Base-by-base conservation (phyloP, 2,329 filamentous ascomycete species). In the Davidsoniella australis region DNA sequence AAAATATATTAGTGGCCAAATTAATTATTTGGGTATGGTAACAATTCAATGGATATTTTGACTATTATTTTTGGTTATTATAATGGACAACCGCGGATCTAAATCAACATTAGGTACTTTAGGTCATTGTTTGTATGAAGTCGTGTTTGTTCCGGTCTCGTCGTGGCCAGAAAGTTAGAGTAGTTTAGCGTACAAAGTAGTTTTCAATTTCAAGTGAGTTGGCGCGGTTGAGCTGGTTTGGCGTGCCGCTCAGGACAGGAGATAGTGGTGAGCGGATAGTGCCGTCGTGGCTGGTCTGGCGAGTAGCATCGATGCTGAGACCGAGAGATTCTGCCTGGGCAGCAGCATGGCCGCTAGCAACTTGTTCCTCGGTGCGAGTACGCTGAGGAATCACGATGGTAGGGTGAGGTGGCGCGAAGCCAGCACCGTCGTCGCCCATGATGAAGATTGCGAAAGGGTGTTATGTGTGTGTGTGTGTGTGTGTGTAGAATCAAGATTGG, bases 131-230 rank as follows among this genome's bases (percentile, higher is more conserved):
- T 10, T 33, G 29, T 12, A 5, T 20, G 33, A 40, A 40, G 33
- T n/a, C 20, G 18, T 49, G 36, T 16, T 20, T 16, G 18, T 9
- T 4, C 7, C 36, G 16, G 10, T 17, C 16, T 8, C 17, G 12
- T 26, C 4, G 12, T 33, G n/a, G 12, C 8, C 2, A 10, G 9
- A 38, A 16, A 4, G 8, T 1, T 33, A 33, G 20, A 5, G 5
- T 23, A 33, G 8, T 2, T 9, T 23, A 20, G 50, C 53, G 44
- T 44, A 54, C 53, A 48, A 55, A 55, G 53, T 55, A 55, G 37
- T 55, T 54, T 14, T 55, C 54, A n/a, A 55, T 8, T 10, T 55
- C 54, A 23, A 51, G 20, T 5, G 50, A 49, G 38, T 52, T 52
- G 18, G 47, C 47, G 1, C 50, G 50, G 17, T 46, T 46, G 23